phyloP scores from a whole-genome alignment of 257 asterid species.

The Cynanchum wilfordii region DNA sequence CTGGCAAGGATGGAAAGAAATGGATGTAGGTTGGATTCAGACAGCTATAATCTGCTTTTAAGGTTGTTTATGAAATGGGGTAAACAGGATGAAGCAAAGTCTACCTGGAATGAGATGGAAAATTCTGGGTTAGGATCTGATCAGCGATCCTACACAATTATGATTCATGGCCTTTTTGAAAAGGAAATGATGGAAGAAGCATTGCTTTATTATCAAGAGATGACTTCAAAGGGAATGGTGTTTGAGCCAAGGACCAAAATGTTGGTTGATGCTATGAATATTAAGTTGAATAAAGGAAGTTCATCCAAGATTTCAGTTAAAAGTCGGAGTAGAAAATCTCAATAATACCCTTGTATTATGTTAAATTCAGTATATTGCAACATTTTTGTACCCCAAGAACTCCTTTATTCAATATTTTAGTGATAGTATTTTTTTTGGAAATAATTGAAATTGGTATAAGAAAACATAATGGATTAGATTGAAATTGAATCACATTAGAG shows the following conservation, averaged over 20 bases:
- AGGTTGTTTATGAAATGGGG: conserved; percentile 72
- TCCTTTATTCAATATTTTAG: no score
- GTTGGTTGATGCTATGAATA: conserved; percentile 49
- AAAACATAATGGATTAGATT: no score
- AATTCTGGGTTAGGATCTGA: conserved; percentile 68
- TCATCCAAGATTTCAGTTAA: not conserved
- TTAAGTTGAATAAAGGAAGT: conserved; percentile 24
- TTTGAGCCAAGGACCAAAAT: conserved; percentile 56
- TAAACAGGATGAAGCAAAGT: conserved; percentile 30
- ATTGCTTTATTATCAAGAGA: conserved; percentile 45
- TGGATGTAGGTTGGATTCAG: conserved; percentile 43
- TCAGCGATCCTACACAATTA: conserved; percentile 58
- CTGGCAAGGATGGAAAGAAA: conserved; percentile 54
- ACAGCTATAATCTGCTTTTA: conserved; percentile 56
- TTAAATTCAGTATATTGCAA: no score
- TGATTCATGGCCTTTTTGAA: conserved; percentile 57
- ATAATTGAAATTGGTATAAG: no score
- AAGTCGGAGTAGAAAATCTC: conserved; percentile 3
- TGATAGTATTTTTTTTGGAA: no score
- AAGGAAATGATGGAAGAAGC: conserved; percentile 41
- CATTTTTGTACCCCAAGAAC: no score
- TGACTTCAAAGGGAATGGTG: conserved; percentile 53
- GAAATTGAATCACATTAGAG: no score
- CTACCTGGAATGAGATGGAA: conserved; percentile 68
- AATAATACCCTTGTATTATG: not conserved